These are phyloP conservation scores for Chlorociboria aeruginascens DNA, from an alignment of 495 filamentous ascomycete species.

Conservation along the genomic window DNA sequence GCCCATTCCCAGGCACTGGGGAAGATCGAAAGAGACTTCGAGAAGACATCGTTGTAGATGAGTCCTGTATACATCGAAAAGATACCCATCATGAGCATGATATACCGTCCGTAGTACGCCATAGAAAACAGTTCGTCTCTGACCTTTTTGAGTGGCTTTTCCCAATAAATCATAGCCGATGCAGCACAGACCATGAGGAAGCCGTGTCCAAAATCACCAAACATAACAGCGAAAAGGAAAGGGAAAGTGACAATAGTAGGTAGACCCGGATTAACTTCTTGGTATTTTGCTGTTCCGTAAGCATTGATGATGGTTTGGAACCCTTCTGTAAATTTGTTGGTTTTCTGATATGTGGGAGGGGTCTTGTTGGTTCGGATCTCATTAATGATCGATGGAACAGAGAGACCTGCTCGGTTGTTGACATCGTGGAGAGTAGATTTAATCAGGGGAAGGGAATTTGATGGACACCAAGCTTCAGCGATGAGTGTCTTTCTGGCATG, in stretches of 20 bases:
- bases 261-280: conserved; percentile 90
- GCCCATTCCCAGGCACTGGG: conserved; percentile 74
- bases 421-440: conserved; percentile 95
- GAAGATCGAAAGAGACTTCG: conserved; percentile 78
- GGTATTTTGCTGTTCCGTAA: conserved; percentile 93
- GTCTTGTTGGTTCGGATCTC: conserved; percentile 94
- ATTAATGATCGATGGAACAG: conserved; percentile 94
- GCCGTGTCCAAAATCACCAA: conserved; percentile 92
- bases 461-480: conserved; percentile 95
- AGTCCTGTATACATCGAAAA: conserved; percentile 96
- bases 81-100: conserved; percentile 94
- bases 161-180: conserved; percentile 86
- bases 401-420: conserved; percentile 85
- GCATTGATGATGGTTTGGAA: conserved; percentile 99
- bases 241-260: conserved; percentile 95
- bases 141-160: conserved; percentile 81
- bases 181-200: conserved; percentile 72
- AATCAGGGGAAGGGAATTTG: conserved; percentile 78
- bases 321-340: conserved; percentile 93
- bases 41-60: conserved; percentile 98
- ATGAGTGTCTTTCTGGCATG: conserved; percentile 91
- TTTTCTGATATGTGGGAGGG: conserved; percentile 89
- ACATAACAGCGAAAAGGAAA: conserved; percentile 98
- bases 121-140: conserved; percentile 91
- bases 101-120: conserved; percentile 97